Base-by-base conservation (phyloP, 148 eudicot species). In the Pouteria glomerata region DNA sequence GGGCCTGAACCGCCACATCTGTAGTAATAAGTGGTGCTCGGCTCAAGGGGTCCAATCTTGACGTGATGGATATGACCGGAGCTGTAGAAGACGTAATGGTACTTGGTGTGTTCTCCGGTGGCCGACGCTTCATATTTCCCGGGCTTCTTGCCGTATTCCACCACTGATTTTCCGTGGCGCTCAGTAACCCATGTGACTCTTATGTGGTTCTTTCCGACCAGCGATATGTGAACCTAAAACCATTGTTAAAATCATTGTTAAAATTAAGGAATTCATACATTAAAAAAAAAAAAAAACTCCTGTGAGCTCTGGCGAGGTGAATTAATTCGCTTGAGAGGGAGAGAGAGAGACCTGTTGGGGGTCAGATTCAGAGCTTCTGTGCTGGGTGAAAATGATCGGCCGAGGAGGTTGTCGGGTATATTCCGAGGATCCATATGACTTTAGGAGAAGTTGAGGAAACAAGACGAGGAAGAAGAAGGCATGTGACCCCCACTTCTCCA, bases 171-270 rank as follows among this genome's bases (percentile, higher is more conserved):
- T 6, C 78, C 80, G 31, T 84, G 78, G 69, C 81, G 78, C 45
- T 72, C 83, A 19, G 96, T 90, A 0, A 93, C 82, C 85, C 88
- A 93, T 70, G 96, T 85, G 12, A 93, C 86, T 60, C 88, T 85
- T 74, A 90, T 80, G 75, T 84, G 81, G 68, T 86, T 88, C 47
- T 84, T 77, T 61, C 98, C 96, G 16, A 78, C 94, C 67, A 93
- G 74, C 12, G 98, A 90, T 31, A 93, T 73, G 27, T 89, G 98
- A 26, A 93, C 96, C 98, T 93, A 75, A 33, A 73, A 50, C 27
- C 33, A 18, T 12, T 6, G 15, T 10, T 3, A 39, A 39, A 39
- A 39, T 39, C 44, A 39, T 39, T 3, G 44, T 39, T 10, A 39
- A 0, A 0, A 4, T 39, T 39, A 39, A 39, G 5, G 5, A 39